These are phyloP conservation scores for Albatrellus ellisii DNA, from an alignment of 768 basidiomycete species.

Conservation along the genomic window DNA sequence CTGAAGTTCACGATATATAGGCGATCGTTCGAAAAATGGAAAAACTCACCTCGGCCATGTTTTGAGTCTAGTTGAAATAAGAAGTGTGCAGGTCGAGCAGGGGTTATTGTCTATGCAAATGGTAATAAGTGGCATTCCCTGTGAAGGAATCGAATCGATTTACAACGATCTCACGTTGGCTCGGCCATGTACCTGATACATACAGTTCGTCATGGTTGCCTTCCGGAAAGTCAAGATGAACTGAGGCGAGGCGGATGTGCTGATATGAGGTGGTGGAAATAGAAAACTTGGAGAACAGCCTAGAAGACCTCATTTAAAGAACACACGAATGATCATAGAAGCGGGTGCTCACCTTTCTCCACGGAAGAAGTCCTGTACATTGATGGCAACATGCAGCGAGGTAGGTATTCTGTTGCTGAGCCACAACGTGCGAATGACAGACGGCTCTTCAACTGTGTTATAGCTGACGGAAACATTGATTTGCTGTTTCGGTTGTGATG, in stretches of 20 bases:
- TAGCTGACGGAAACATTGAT: constrained; percentile 60
- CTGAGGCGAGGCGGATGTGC: constrained; percentile 61
- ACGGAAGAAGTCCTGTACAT: constrained; percentile 95
- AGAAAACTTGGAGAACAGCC: constrained; percentile 84
- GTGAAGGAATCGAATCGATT: constrained; percentile 14
- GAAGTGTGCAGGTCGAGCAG: constrained; percentile 62
- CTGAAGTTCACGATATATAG: constrained; percentile 22
- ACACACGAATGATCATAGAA: neutral
- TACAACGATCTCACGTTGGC: constrained; percentile 36
- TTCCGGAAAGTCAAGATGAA: constrained; percentile 34
- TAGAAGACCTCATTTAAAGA: constrained; percentile 20
- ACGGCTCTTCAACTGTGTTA: constrained; percentile 38
- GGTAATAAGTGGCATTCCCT: constrained; percentile 1
- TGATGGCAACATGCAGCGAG: constrained; percentile 76
- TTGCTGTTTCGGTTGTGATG: constrained; percentile 35
- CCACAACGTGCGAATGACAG: constrained; percentile 37
- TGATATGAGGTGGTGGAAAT: constrained; percentile 73
- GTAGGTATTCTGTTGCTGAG: constrained; percentile 46
- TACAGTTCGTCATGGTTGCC: constrained; percentile 32
- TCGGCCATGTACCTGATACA: constrained; percentile 35
- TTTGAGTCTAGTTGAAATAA: constrained; percentile 66
- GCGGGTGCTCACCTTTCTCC: constrained; percentile 45
- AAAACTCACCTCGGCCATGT: constrained; percentile 40
- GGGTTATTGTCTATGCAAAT: constrained; percentile 52
- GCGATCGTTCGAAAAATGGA: neutral